Evolutionary conservation across 2,329 filamentous ascomycete genomes (phyloP).

Genomic region (Fusarium staphyleae): DNA sequence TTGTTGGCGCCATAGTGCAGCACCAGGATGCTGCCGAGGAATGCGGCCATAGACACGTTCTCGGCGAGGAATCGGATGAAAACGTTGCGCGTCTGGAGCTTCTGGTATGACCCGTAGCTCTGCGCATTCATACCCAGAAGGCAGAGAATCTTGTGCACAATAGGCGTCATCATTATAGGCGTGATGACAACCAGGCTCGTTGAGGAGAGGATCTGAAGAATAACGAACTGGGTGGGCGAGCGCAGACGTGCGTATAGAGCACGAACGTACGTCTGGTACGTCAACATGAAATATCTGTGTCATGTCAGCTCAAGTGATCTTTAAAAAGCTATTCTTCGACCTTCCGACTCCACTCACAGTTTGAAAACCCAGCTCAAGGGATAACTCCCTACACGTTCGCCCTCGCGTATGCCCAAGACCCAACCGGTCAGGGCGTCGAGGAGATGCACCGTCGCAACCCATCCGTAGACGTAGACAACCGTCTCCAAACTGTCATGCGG

Average conservation of each 20-base stretch:
- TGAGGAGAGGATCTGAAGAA: conserved; percentile 70
- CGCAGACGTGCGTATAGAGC: conserved; percentile 72
- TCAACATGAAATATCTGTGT: conserved; percentile 68
- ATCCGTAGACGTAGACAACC: conserved; percentile 73
- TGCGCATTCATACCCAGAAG: conserved; percentile 64
- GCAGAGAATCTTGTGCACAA: conserved; percentile 63
- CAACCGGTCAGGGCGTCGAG: conserved; percentile 70
- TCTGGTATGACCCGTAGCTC: conserved; percentile 69
- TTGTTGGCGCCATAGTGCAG: conserved; percentile 72
- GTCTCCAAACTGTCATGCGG: conserved; percentile 72
- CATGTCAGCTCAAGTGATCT: conserved; percentile 17
- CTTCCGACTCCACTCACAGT: conserved; percentile 55
- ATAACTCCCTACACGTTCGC: conserved; percentile 72
- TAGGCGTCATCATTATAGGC: conserved; percentile 67
- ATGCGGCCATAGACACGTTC: conserved; percentile 73
- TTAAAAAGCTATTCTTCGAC: not conserved
- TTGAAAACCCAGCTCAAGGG: conserved; percentile 76
- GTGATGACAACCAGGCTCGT: conserved; percentile 68
- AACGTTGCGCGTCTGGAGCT: conserved; percentile 70
- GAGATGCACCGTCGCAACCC: conserved; percentile 71
- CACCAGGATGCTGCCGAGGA: conserved; percentile 69
- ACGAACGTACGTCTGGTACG: conserved; percentile 75
- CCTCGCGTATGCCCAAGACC: conserved; percentile 70
- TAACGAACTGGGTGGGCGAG: conserved; percentile 69
- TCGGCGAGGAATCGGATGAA: conserved; percentile 73